Base-by-base conservation (phyloP, 164 flowering plant genomes). In the Chloranthus sessilifolius region DNA sequence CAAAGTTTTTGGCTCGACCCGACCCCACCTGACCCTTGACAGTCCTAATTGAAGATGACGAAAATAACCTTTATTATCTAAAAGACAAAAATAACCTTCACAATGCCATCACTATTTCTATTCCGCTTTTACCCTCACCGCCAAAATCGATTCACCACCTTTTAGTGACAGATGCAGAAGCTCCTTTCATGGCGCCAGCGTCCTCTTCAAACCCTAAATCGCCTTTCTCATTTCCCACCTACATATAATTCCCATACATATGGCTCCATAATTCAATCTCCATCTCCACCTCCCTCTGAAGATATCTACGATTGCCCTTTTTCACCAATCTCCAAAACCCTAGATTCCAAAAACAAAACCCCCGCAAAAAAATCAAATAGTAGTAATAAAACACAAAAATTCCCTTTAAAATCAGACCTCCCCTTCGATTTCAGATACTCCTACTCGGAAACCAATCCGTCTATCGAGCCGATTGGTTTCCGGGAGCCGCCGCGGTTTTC, bases 401-500 rank as follows among this genome's bases (percentile, higher is more conserved):
- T 20, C 10, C 76, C 81, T 0, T 2, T 75, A 5, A 71, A 50
- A 1, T 79, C 92, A 12, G 75, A 77, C 38, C 82, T 90, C 17
- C 95, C 95, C 19, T 88, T 90, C 43, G 91, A 90, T 62, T 90
- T 90, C 67, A 67, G 71, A 36, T 76, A 82, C 72, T 84, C 97
- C 0, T 90, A 90, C 63, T 79, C 95, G 4, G 97, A 87, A 63
- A 62, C 70, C 22, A 65, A 80, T 59, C 80, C 82, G 0, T 58
- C 61, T 0, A 58, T 78, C 27, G 26, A 76, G 43, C 97, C 95
- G 7, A 90, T 90, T 24, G 82, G 81, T 24, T 90, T 66, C 41
- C 85, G 95, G 1, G 97, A 90, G 53, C 78, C 89, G 5, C 81
- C 83, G 2, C 66, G 71, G 65, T 87, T 82, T 60, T 87, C 95